Conservation (phyloP, 352 stramenopile species). For the Globisporangium spinosum region DNA sequence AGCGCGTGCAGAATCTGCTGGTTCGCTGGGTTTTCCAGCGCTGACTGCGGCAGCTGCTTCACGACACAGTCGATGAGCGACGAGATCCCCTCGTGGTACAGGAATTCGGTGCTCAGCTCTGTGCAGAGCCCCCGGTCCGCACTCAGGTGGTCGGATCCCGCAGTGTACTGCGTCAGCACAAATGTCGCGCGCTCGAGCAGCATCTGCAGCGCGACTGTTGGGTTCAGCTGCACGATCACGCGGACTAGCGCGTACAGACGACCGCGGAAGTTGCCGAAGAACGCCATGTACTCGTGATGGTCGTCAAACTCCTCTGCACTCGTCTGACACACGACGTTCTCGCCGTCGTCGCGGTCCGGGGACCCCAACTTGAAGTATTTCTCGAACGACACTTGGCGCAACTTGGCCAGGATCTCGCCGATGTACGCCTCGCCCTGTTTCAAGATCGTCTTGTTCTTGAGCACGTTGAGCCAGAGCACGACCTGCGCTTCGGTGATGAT, state of each 20-base stretch:
- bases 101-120: constrained; percentile 53
- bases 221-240: constrained; percentile 54
- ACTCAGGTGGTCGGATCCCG: constrained; percentile 50
- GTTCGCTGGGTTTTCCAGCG: constrained; percentile 41
- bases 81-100: constrained; percentile 77
- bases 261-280: constrained; percentile 77
- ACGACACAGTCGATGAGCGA: constrained; percentile 70
- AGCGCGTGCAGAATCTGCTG: constrained; percentile 40
- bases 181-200: constrained; percentile 56
- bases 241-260: constrained; percentile 76
- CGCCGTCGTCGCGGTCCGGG: constrained; percentile 46
- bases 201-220: constrained; percentile 44
- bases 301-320: constrained; percentile 73
- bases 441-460: constrained; percentile 68
- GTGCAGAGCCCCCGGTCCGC: constrained; percentile 46
- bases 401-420: constrained; percentile 32
- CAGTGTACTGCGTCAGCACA: constrained; percentile 44
- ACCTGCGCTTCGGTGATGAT: constrained; percentile 69
- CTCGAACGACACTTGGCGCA: constrained; percentile 64
- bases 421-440: constrained; percentile 40
- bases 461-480: constrained; percentile 64
- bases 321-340: constrained; percentile 34
- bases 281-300: constrained; percentile 62
- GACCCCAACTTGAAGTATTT: constrained; percentile 82
- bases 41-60: constrained; percentile 54